Base-by-base conservation (phyloP, 495 filamentous ascomycete genomes). In the Tuber umbilicatum region DNA sequence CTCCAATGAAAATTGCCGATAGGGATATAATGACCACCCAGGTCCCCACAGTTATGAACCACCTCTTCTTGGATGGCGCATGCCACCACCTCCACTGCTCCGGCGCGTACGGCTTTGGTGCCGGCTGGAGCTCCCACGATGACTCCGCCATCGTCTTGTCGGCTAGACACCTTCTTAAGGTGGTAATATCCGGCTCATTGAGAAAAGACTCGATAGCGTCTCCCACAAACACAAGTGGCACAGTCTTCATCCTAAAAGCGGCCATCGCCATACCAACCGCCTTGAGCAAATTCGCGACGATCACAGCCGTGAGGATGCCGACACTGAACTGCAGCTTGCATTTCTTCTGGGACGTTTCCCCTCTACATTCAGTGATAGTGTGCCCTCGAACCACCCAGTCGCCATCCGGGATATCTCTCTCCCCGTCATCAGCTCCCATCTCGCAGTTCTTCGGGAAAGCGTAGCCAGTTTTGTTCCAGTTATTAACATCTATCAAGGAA, bases 131-230 rank as follows among this genome's bases (percentile, higher is more conserved):
- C 23, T 23, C 60, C 9, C 69, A 43, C 40, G 47, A 70, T 70
- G 21, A 12, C 27, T 42, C 19, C 50, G 43, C 50, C n/a, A 70
- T 60, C 45, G 45, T 17, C 37, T 84, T 75, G 27, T 70, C 45
- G 35, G 77, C 64, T 73, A 79, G 50, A 70, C 84, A 85, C 73
- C 83, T 80, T 0, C 83, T 83, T 0, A 38, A 68, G 6, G 85
- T 87, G 2, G 77, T 81, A 5, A 41, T 50, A 71, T 88, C 87
- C 0, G 85, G 85, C 0, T 60, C 75, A 1, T 82, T 75, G 10
- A 90, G 78, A 73, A 88, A 89, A 0, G 84, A 85, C 6, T 81
- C 76, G 16, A 89, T 78, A 12, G 86, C 86, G 80, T 90, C 87
- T 10, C 88, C 88, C 1, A 88, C 67, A 0, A 85, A 88, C 0